Percentiles rank a stretch among this genome's conserved stretches.
Conservation (phyloP, 2,329 filamentous ascomycete species). For the Xylaria multiplex region DNA sequence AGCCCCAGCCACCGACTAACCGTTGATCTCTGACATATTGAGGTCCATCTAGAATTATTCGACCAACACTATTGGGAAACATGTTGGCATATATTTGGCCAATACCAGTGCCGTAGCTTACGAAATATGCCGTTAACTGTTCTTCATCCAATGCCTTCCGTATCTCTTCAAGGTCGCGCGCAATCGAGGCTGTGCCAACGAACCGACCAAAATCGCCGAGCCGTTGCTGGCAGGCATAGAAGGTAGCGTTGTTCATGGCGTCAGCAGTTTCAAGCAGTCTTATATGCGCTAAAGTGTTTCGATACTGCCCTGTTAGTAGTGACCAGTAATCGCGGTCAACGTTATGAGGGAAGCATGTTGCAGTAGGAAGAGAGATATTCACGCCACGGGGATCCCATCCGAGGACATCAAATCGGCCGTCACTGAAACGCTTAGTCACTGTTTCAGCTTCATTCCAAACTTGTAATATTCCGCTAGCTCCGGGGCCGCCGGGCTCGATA, state of each 20-base stretch:
- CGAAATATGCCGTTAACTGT: slow-evolving; percentile 60
- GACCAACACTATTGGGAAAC: slow-evolving; percentile 60
- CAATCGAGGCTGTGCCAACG: slow-evolving; percentile 58
- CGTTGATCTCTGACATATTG: slow-evolving; percentile 60
- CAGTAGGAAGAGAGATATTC: slow-evolving; percentile 57
- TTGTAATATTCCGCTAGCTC: slow-evolving; percentile 58
- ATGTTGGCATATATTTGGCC: slow-evolving; percentile 63
- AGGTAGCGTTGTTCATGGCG: slow-evolving; percentile 58
- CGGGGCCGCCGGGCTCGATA: slow-evolving; percentile 62
- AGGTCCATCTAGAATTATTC: slow-evolving; percentile 61
- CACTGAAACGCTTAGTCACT: slow-evolving; percentile 55
- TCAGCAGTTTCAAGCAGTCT: slow-evolving; percentile 56
- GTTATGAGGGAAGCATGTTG: slow-evolving; percentile 59
- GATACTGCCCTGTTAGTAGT: slow-evolving; percentile 52
- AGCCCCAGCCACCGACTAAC: slow-evolving; percentile 58
- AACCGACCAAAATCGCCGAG: slow-evolving; percentile 60
- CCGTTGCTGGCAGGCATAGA: slow-evolving; percentile 55
- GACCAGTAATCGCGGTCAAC: slow-evolving; percentile 60
- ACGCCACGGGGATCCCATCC: slow-evolving; percentile 67
- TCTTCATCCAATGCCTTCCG: slow-evolving; percentile 57
- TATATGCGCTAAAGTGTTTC: slow-evolving; percentile 50
- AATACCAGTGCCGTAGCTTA: slow-evolving; percentile 64
- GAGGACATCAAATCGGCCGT: slow-evolving; percentile 58
- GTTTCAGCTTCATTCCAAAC: slow-evolving; percentile 53
- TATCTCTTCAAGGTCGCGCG: slow-evolving; percentile 61